Base-by-base conservation (phyloP, 108 stramenopile species). In the Bacterosira constricta region DNA sequence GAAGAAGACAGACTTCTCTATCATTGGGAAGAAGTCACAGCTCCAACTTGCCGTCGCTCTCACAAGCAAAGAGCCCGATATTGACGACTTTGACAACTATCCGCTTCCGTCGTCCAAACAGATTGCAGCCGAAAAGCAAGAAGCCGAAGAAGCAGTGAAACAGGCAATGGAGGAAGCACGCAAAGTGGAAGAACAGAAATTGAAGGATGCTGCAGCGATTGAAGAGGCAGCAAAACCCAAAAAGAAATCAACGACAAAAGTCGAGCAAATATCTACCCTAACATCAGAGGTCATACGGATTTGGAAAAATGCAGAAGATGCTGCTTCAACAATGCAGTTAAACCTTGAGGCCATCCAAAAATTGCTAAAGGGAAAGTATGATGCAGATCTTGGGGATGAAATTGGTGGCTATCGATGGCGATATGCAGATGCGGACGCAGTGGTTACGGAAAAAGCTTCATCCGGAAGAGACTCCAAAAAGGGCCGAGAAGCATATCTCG, bases 331-430 rank as follows among this genome's bases (percentile, higher is more conserved):
- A 9, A 75, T 94, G 61, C 93, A 94, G 81, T 69, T 94, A 18
- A 65, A 86, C 17, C 71, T 94, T 1, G 74, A 81, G 38, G 84
- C 87, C 50, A 63, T 94, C 26, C 74, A 72, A 17, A 65, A 74
- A 32, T 68, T 94, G n/a, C 74, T 94, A 34, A 70, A 75, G 56
- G 93, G 88, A 26, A 82, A 77, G 3, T 91, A 91, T 49, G 85
- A 88, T 64, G 90, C 91, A 78, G 93, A 91, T 41, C 60, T 91
- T 18, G 90, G 89, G 12, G 93, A 94, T 63, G 93, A 94, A 76
- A 72, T 88, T 57, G 93, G 93, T 37, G 93, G 93, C 21, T 94
- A 83, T 65, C 72, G 85, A 41, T 94, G 93, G 93, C 76, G 86
- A 39, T 94, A 83, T 77, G 93, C 93, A 35, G 75, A 75, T 25